A percentile compares a stretch with the other conserved stretches of the same genome.
Evolutionary conservation across 202 grass and related monocot genomes (phyloP).

Genomic region (Zizania palustris): DNA sequence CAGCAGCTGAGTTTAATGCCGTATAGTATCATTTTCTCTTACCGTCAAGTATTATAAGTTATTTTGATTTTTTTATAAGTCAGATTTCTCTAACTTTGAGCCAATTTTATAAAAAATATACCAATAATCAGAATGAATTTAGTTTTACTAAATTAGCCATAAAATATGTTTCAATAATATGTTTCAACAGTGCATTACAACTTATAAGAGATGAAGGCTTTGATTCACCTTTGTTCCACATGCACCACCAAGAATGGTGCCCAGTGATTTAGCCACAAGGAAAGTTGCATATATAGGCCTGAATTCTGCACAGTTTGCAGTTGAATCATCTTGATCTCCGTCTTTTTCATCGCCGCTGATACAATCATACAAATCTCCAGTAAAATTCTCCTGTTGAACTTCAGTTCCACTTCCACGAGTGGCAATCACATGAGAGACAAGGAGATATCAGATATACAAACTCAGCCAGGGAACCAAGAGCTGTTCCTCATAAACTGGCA

Average conservation of each 20-base stretch:
- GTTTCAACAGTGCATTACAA: too few relatives aligned
- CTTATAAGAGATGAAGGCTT: neutral
- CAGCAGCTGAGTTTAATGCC: neutral
- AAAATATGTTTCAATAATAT: too few relatives aligned
- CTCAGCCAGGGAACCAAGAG: neutral
- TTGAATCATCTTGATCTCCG: neutral
- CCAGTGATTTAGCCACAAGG: constrained; percentile 9
- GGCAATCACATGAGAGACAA: neutral
- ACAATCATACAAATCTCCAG: neutral
- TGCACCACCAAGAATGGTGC: neutral
- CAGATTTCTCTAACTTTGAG: too few relatives aligned
- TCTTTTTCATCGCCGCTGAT: neutral
- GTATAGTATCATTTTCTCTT: too few relatives aligned
- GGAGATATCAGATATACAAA: neutral
- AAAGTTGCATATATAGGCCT: neutral
- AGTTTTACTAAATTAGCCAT: too few relatives aligned
- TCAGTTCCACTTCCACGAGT: neutral
- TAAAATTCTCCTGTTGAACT: neutral
- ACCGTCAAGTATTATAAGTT: too few relatives aligned
- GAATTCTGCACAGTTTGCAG: neutral
- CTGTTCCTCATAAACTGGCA: neutral
- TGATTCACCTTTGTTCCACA: neutral
- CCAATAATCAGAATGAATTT: too few relatives aligned
- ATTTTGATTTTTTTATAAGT: too few relatives aligned
- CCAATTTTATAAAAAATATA: too few relatives aligned